Percentiles rank a stretch among this genome's conserved stretches.
Conservation (phyloP, 257 asterid species). For the Solanum ossicruentum region DNA sequence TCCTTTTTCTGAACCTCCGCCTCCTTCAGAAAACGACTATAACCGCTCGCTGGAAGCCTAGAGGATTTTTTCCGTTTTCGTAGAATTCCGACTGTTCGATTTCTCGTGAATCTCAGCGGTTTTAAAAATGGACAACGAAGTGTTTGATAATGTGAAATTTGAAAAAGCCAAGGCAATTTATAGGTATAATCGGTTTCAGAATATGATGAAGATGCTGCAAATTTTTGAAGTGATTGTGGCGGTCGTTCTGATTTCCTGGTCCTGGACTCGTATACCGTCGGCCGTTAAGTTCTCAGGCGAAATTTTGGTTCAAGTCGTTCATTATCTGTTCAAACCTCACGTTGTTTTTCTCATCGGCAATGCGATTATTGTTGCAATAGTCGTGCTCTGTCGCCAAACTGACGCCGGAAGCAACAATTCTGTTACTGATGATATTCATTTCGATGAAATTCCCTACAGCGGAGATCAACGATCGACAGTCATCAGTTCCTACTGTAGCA, state of each 20-base stretch:
- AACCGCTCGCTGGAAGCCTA: background rate
- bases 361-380: slow-evolving; percentile 31
- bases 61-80: background rate
- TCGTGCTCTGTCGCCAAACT: slow-evolving; percentile 34
- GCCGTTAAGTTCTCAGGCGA: slow-evolving; percentile 9
- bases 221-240: slow-evolving; percentile 26
- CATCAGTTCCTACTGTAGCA: background rate
- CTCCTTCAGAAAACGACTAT: background rate
- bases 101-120: background rate
- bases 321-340: slow-evolving; percentile 50
- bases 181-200: slow-evolving; percentile 33
- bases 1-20: background rate
- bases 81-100: background rate
- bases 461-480: slow-evolving; percentile 12
- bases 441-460: slow-evolving; percentile 33
- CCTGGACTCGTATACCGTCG: slow-evolving; percentile 42
- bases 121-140: slow-evolving; percentile 11
- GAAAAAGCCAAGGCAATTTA: slow-evolving; percentile 28
- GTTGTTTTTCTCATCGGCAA: slow-evolving; percentile 76
- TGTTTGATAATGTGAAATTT: slow-evolving; percentile 14
- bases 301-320: slow-evolving; percentile 1
- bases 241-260: slow-evolving; percentile 54
- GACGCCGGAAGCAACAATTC: slow-evolving; percentile 5
- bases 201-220: slow-evolving; percentile 26
- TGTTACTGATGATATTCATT: slow-evolving; percentile 19